These are phyloP conservation scores for Fusarium globosum DNA, from an alignment of 2,329 filamentous ascomycete species.

Conservation along the genomic window DNA sequence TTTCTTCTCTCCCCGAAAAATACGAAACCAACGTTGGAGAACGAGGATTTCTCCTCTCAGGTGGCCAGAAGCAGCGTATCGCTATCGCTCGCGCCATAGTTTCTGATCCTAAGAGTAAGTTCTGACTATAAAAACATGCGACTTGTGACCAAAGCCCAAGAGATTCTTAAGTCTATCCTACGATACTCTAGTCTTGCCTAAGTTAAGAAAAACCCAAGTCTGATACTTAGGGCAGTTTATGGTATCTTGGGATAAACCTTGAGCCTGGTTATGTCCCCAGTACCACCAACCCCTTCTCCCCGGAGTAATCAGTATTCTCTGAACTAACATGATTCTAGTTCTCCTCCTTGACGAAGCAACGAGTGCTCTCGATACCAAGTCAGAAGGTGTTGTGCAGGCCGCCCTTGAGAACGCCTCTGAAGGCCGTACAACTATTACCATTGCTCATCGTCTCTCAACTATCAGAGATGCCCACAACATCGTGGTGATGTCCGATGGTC, in stretches of 20 bases:
- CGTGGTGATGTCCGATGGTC: conserved; percentile 86
- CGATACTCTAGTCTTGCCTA: background rate
- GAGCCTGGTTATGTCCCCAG: background rate
- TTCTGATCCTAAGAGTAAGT: conserved; percentile 81
- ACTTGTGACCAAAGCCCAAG: background rate
- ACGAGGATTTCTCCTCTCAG: conserved; percentile 89
- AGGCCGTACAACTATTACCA: conserved; percentile 93
- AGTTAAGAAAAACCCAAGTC: background rate
- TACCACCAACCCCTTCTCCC: background rate
- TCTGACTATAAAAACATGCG: background rate
- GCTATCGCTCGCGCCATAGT: conserved; percentile 93
- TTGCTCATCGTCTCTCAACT: conserved; percentile 94
- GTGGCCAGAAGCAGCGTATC: conserved; percentile 96
- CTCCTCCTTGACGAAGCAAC: conserved; percentile 95
- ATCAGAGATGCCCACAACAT: conserved; percentile 97
- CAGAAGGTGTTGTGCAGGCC: conserved; percentile 92
- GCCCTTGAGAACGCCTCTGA: conserved; percentile 87
- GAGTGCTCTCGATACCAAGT: conserved; percentile 91
- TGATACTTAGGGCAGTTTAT: background rate
- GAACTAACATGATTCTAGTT: conserved; percentile 56
- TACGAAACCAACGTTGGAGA: conserved; percentile 97
- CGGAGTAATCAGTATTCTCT: too few relatives aligned
- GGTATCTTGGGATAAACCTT: background rate
- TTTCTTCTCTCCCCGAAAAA: conserved; percentile 81
- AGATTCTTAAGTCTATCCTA: background rate